A percentile compares a stretch with the other conserved stretches of the same genome.
phyloP scores from a whole-genome alignment of 805 yeast species.

The Sporopachydermia quercuum region DNA sequence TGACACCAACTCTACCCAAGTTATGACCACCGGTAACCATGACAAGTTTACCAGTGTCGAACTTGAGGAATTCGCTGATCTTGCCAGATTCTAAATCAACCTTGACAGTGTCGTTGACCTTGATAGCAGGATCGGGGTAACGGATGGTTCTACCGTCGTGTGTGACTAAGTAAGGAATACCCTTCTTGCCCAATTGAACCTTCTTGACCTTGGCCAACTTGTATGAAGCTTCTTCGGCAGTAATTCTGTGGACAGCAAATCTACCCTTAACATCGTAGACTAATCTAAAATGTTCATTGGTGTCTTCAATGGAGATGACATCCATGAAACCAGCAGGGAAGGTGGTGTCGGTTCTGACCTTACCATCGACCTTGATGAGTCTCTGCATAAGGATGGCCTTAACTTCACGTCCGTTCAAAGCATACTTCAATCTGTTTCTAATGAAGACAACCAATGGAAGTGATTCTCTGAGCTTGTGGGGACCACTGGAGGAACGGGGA shows the following conservation, averaged over 20 bases:
- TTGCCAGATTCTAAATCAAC: slow-evolving; percentile 93
- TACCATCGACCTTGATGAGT: slow-evolving; percentile 96
- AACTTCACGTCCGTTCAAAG: slow-evolving; percentile 97
- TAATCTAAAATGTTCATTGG: slow-evolving; percentile 98
- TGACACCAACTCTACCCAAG: slow-evolving; percentile 96
- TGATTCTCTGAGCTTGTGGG: slow-evolving; percentile 97
- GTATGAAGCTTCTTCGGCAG: slow-evolving; percentile 97
- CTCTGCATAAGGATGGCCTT: slow-evolving; percentile 97
- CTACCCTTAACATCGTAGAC: slow-evolving; percentile 98
- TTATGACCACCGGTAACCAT: slow-evolving; percentile 97
- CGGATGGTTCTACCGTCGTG: slow-evolving; percentile 99
- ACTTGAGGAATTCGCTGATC: slow-evolving; percentile 76
- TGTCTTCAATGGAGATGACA: slow-evolving; percentile 91
- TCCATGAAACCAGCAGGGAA: slow-evolving; percentile 99
- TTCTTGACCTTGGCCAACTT: slow-evolving; percentile 96
- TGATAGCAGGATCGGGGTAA: slow-evolving; percentile 97
- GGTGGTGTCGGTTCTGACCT: slow-evolving; percentile 97
- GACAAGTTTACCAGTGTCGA: slow-evolving; percentile 83
- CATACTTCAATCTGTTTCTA: slow-evolving; percentile 98
- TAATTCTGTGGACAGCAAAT: slow-evolving; percentile 98
- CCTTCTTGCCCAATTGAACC: slow-evolving; percentile 96
- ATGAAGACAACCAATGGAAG: slow-evolving; percentile 92
- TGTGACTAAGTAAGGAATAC: slow-evolving; percentile 95
- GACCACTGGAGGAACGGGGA: slow-evolving; percentile 99
- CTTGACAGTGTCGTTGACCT: slow-evolving; percentile 96